Conservation (phyloP, 1,139 yeast species). For the Nakaseomyces bracarensis region DNA sequence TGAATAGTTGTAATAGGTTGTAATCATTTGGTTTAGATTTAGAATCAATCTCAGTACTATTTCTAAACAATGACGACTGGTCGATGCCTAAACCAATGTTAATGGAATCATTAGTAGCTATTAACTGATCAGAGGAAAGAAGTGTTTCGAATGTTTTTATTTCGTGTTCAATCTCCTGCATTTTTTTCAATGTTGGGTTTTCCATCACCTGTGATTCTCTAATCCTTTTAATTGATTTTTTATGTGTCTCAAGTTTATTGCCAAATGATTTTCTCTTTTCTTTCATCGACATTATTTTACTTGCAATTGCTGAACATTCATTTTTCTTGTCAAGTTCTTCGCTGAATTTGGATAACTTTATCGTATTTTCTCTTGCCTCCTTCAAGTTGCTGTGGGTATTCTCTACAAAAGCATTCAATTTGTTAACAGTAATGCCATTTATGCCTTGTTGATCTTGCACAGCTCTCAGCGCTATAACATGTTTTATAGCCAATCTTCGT, state of each 20-base stretch:
- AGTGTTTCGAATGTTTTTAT: conserved; percentile 1
- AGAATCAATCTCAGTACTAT: background rate
- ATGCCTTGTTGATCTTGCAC: background rate
- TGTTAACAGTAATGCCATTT: background rate
- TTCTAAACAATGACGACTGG: background rate
- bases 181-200: conserved; percentile 2
- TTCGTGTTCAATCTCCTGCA: background rate
- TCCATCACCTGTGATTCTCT: background rate
- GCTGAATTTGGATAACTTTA: background rate
- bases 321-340: background rate
- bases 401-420: background rate
- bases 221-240: background rate
- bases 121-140: background rate
- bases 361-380: background rate
- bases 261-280: background rate
- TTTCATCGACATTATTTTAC: background rate
- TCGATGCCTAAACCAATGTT: conserved; percentile 2
- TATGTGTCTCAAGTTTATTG: background rate
- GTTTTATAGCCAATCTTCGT: conserved; percentile 54
- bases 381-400: background rate
- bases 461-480: background rate
- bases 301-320: background rate
- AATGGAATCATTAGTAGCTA: background rate
- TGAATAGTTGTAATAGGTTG: conserved; percentile 1
- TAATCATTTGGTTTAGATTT: conserved; percentile 2